Evolutionary conservation across 371 early-diverging fungal species (phyloP).

Genomic region (Capillidium rhysosporum): DNA sequence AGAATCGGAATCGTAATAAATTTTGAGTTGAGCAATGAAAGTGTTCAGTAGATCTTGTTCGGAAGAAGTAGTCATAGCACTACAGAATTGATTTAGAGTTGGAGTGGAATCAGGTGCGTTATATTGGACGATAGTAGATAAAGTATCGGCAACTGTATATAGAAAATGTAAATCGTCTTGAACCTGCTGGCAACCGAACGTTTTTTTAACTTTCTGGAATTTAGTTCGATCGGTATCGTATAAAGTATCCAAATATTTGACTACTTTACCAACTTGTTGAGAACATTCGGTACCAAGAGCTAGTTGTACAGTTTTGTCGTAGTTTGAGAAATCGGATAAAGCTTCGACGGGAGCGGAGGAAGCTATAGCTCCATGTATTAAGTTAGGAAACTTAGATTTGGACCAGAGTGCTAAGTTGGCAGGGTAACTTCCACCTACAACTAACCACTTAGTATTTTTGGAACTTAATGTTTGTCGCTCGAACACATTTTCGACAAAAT

Average conservation of each 20-base stretch:
- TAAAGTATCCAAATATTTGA: background rate
- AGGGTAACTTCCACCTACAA: conserved; percentile 46
- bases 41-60: background rate
- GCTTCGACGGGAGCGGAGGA: conserved; percentile 47
- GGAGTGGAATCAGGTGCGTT: background rate
- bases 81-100: background rate
- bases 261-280: background rate
- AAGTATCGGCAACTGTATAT: background rate
- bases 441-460: conserved; percentile 46
- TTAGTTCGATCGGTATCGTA: conserved; percentile 14
- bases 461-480: background rate
- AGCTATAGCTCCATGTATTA: conserved; percentile 44
- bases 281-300: conserved; percentile 18
- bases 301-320: conserved; percentile 12
- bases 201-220: background rate
- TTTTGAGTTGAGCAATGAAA: background rate
- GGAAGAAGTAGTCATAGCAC: conserved; percentile 12
- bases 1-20: background rate
- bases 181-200: background rate
- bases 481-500: conserved; percentile 22
- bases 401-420: conserved; percentile 55
- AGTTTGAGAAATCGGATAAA: conserved; percentile 33
- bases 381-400: conserved; percentile 34
- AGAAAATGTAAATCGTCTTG: background rate
- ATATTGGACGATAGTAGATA: conserved; percentile 5